phyloP scores from a whole-genome alignment of 2,329 filamentous ascomycete genomes.

The Davidsoniella neocaledoniae region DNA sequence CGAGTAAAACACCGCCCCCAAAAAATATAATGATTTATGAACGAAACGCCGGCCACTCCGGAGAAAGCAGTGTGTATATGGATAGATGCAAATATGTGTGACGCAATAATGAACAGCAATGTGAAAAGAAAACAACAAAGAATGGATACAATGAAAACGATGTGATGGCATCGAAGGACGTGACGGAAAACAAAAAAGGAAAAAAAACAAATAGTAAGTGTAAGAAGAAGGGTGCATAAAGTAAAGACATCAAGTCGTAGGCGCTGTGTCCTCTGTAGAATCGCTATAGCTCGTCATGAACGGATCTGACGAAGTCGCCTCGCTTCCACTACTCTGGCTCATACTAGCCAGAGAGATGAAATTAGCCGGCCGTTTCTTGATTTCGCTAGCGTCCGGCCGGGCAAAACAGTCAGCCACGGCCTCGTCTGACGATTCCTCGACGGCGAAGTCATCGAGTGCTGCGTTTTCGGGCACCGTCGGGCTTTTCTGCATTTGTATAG shows the following conservation, averaged over 20 bases:
- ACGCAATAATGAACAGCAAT: too few species aligned
- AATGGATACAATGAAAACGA: too few species aligned
- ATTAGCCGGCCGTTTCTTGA: not conserved
- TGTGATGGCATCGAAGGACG: too few species aligned
- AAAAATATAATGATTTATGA: too few species aligned
- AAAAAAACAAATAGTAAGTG: not conserved
- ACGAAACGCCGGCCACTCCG: too few species aligned
- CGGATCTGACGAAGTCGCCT: not conserved
- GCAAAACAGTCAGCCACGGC: not conserved
- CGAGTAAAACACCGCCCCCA: too few species aligned
- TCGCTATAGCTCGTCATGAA: not conserved
- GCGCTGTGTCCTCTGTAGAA: not conserved
- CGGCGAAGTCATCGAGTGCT: not conserved
- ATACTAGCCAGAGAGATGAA: conserved; percentile 3
- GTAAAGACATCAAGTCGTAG: not conserved
- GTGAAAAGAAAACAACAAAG: too few species aligned
- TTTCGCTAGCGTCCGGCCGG: not conserved
- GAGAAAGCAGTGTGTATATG: too few species aligned
- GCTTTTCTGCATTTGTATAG: not conserved
- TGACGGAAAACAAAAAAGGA: not conserved
- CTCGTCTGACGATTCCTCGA: not conserved
- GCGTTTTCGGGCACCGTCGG: not conserved
- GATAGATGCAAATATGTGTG: too few species aligned
- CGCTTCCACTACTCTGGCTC: conserved; percentile 5
- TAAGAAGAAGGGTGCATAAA: not conserved